Evolutionary conservation across 2,329 filamentous ascomycete genomes (phyloP).

Genomic region (Myrmaecium sp.): DNA sequence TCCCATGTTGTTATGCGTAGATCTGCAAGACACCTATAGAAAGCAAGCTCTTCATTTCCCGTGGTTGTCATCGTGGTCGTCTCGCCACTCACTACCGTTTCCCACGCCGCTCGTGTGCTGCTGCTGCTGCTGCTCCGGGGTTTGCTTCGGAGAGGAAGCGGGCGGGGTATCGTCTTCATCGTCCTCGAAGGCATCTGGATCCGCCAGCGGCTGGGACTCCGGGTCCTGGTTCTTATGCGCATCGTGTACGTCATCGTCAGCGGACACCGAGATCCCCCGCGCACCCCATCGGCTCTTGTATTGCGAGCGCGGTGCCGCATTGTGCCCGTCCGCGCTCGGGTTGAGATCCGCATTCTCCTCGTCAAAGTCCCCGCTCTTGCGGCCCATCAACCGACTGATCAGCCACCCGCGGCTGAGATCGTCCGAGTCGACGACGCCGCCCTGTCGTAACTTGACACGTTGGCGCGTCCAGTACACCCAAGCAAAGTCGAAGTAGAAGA

Average conservation of each 20-base stretch:
- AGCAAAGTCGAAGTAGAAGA: conserved; percentile 81
- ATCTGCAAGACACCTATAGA: too few relatives aligned
- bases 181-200: conserved; percentile 28
- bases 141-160: conserved; percentile 14
- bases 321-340: conserved; percentile 4
- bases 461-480: conserved; percentile 95
- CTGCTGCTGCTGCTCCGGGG: conserved; percentile 6
- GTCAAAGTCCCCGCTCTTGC: conserved; percentile 30
- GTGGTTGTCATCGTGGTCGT: conserved; percentile 18
- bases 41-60: too few relatives aligned
- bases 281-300: conserved; percentile 36
- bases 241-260: conserved; percentile 34
- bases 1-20: too few relatives aligned
- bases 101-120: conserved; percentile 14
- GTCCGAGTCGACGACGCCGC: conserved; percentile 77
- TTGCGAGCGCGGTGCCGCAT: conserved; percentile 6
- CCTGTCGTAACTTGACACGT: conserved; percentile 78
- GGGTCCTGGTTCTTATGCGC: conserved; percentile 15
- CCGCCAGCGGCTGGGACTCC: conserved; percentile 23
- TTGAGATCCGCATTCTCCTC: conserved; percentile 43
- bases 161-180: conserved; percentile 25
- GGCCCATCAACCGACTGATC: conserved; percentile 59
- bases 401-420: conserved; percentile 77
- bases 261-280: conserved; percentile 41
- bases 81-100: conserved; percentile 20